Base-by-base conservation (phyloP, 352 stramenopile species). In the Globisporangium emineosum region DNA sequence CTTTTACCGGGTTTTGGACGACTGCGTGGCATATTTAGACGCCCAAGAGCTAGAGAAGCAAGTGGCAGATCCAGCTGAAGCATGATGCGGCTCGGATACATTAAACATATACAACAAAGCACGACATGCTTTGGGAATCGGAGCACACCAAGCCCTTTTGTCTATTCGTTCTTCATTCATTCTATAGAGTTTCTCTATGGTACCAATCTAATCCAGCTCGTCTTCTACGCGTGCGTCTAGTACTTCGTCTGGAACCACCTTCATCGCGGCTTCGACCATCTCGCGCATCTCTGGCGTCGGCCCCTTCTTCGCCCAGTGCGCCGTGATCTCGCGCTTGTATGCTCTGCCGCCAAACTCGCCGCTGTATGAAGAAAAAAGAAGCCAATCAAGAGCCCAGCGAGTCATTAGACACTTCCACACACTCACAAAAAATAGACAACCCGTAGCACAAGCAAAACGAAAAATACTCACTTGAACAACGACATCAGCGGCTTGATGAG, bases 401-500 rank as follows among this genome's bases (percentile, higher is more conserved):
- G n/a, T 19, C 40, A 47, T 47, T 23, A 47, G 17, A 23, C 5
- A n/a, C 25, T 1, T n/a, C 42, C 15, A 47, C 2, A n/a, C 8
- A 50, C 30, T n/a, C n/a, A 45, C 23, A 15, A 21, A 7, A 47
- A 45, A 23, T 12, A 7, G 40, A 47, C 1, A 9, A 2, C 1
- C 6, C 17, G 7, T 23, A 47, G 40, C 17, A 54, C 10, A 51
- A 12, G 15, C 19, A 21, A 30, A 19, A 60, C 19, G 25, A 21
- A n/a, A 19, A 30, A 52, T 3, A 83, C 76, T 49, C 73, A 91
- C 84, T 83, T 89, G 70, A 95, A 95, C 10, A 94, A 73, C 13
- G 70, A 67, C 35, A 96, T 61, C 13, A 96, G 63, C 29, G 87
- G 87, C 67, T 90, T 96, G 77, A 94, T 81, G 5, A 96, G 69